Base-by-base conservation (phyloP, 2,329 filamentous ascomycete species). In the Aspergillus floridensis region DNA sequence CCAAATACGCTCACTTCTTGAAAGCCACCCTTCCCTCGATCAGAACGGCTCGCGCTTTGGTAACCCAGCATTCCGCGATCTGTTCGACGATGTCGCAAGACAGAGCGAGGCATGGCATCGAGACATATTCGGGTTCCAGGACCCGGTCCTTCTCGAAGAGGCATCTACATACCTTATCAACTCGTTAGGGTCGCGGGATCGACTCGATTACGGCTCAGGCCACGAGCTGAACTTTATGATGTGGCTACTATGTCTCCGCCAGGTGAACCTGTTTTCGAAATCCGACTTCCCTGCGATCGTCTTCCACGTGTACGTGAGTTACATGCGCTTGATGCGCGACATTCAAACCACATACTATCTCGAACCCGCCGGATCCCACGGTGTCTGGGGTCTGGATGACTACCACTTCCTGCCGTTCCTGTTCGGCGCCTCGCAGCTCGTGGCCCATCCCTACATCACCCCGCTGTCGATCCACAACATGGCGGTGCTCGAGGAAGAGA, bases 161-260 rank as follows among this genome's bases (percentile, higher is more conserved):
- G 80, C 90, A 5, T 88, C 88, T 0, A 86, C 88, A 31, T 99
- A 99, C 76, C 82, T 99, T 35, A 79, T 84, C 63, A 85, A 96
- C 70, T 88, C 90, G 0, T 93, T 98, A 65, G 95, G 95, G 49
- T 96, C 96, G 72, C 85, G 88, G 49, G 85, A 85, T 54, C 86
- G 93, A 46, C 95, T 99, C 70, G 95, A 99, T 79, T 99, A 99
- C 74, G 95, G 95, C 53, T 97, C 92, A 0, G 95, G 95, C 2
- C 95, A 99, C 75, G 95, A 99, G 78, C 84, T 99, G 63, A 98
- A 99, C 80, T 98, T 99, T 77, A 83, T 93, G 75, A 89, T 96
- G 72, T 99, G 93, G 93, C 84, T 98, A 38, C 84, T 99, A n/a
- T 96, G 92, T 71, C 86, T 99, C 0, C 91, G 95, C 74, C 90